phyloP scores from a whole-genome alignment of 192 early-diverging fungal genomes.

The Dimargaris cristalligena region DNA sequence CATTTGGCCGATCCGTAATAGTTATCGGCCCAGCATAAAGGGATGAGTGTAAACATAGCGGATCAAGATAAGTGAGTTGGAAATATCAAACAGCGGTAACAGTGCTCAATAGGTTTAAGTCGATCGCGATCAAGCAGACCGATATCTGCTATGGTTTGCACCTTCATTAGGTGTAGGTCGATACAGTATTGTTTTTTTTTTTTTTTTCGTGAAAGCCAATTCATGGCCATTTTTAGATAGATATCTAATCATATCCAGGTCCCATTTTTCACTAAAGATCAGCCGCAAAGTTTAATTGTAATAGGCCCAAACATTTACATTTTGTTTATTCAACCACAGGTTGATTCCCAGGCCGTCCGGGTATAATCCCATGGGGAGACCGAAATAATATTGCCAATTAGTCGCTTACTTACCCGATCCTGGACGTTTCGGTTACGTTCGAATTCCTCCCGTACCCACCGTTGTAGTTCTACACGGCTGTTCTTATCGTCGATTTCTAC shows the following conservation, averaged over 20 bases:
- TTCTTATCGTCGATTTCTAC: not conserved
- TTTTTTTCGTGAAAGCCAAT: not conserved
- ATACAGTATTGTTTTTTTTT: no score
- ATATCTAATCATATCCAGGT: not conserved
- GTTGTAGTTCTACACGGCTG: not conserved
- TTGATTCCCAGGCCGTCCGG: not conserved
- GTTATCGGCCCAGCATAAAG: not conserved
- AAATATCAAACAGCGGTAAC: not conserved
- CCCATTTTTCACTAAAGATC: not conserved
- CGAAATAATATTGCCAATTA: not conserved
- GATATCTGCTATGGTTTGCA: no score
- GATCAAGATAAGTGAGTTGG: not conserved
- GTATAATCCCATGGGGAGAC: not conserved
- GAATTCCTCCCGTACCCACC: conserved; percentile 8
- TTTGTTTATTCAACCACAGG: not conserved
- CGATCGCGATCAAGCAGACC: not conserved
- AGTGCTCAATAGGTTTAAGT: not conserved
- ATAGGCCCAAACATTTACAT: not conserved
- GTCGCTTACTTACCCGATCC: not conserved
- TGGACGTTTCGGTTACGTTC: not conserved
- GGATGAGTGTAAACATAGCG: not conserved
- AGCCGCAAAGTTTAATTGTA: not conserved
- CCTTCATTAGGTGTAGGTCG: no score
- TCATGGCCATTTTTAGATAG: not conserved
- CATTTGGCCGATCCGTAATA: not conserved